Evolutionary conservation across 305 asterid species (phyloP), one percentile per base, ranked within the genome.

Genomic region (Withania somnifera): DNA sequence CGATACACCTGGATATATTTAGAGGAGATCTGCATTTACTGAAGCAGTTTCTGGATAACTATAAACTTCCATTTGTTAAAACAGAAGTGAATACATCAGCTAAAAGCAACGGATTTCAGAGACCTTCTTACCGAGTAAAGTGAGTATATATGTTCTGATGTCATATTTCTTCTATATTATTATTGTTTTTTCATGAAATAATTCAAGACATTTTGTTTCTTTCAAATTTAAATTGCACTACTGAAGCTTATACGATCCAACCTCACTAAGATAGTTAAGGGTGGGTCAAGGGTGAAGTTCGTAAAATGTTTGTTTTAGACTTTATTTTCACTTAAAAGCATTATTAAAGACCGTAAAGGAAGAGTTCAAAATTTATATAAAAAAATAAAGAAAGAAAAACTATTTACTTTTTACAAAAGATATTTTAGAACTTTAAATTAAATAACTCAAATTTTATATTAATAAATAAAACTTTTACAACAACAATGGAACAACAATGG

Each of bases 61-160:
- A 96, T 87, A 90, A 84, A 85, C 98, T 93, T 87, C 97, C 97
- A 54, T 81, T 94, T 54, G 47, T 85, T 69, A 88, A 75, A 47
- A 50, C 42, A 50, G 61, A 28, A 19, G 69, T 34, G 47, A 81
- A 63, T 67, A 84, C 81, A 85, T 86, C 84, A 32, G 86, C 63
- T 10, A 81, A 81, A 83, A 82, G 63, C 82, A 77, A 53, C 66
- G 91, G 87, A 88, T 88, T 84, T 79, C 87, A 82, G 64, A 86
- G 82, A 77, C 92, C 89, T 81, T 94, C 98, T 26, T 96, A 94
- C 89, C 84, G 90, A 69, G 89, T 91, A 81, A 96, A 93, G 99
- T 96, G 87, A 92, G 97, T 89, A 81, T 57, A 57, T 76, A 63
- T 50, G 57, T 15, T 56, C 78, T 15, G 61, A 57, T 54, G 63